Evolutionary conservation across 208 protist species (phyloP).

Genomic region (Vickermania spadyakhi): DNA sequence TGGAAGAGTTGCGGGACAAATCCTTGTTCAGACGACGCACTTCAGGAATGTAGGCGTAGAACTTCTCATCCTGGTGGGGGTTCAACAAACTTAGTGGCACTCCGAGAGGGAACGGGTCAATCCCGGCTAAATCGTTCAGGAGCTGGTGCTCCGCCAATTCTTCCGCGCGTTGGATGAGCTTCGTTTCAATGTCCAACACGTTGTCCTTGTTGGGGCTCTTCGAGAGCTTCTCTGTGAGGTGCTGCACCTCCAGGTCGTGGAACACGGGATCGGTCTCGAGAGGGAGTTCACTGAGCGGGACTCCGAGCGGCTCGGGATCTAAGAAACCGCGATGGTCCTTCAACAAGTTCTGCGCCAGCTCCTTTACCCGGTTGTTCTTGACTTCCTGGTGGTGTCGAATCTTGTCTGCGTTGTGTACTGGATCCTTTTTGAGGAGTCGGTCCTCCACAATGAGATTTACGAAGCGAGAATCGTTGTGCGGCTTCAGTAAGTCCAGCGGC

Average conservation of each 20-base stretch:
- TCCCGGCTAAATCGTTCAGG: slow-evolving; percentile 29
- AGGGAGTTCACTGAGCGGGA: slow-evolving; percentile 39
- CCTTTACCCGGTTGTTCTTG: slow-evolving; percentile 45
- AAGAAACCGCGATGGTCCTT: slow-evolving; percentile 41
- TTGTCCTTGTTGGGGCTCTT: slow-evolving; percentile 11
- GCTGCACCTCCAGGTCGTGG: slow-evolving; percentile 42
- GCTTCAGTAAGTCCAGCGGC: slow-evolving; percentile 43
- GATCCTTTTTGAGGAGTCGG: slow-evolving; percentile 48
- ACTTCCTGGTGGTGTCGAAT: slow-evolving; percentile 27
- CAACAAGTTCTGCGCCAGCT: slow-evolving; percentile 33
- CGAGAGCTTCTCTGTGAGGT: slow-evolving; percentile 22
- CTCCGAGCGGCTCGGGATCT: slow-evolving; percentile 26
- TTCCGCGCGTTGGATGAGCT: slow-evolving; percentile 35
- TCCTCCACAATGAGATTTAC: slow-evolving; percentile 22
- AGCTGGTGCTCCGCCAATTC: slow-evolving; percentile 48
- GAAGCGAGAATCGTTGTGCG: slow-evolving; percentile 49
- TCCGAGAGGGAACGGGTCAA: slow-evolving; percentile 42
- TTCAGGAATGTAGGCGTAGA: slow-evolving; percentile 36
- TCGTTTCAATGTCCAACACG: slow-evolving; percentile 35
- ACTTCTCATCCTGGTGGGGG: slow-evolving; percentile 40
- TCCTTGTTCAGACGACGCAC: slow-evolving; percentile 60
- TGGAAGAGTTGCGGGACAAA: slow-evolving; percentile 30
- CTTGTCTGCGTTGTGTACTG: slow-evolving; percentile 33
- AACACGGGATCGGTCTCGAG: slow-evolving; percentile 47
- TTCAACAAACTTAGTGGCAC: slow-evolving; percentile 59